Evolutionary conservation across 768 basidiomycete genomes (phyloP).

Genomic region (Rhizopogon sp.): DNA sequence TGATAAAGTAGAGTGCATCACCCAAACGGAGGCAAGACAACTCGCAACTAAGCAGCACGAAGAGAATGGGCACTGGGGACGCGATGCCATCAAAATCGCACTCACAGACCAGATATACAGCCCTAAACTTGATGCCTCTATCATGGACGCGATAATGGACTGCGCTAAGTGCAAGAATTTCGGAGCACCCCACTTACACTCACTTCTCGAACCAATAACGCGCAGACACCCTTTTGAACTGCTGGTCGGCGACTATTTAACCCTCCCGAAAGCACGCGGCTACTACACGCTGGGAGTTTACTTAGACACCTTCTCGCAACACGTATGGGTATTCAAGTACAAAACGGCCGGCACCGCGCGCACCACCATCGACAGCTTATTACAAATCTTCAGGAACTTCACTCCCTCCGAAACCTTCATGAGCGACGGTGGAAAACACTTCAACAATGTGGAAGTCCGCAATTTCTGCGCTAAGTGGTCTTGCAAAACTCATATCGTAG

Average conservation of each 20-base stretch:
- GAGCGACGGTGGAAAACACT: slow-evolving; percentile 33
- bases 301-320: slow-evolving; percentile 15
- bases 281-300: slow-evolving; percentile 10
- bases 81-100: slow-evolving; percentile 26
- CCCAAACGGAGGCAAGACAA: slow-evolving; percentile 4
- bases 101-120: slow-evolving; percentile 22
- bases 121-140: slow-evolving; percentile 20
- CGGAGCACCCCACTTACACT: slow-evolving; percentile 10
- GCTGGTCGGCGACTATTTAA: slow-evolving; percentile 17
- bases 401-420: slow-evolving; percentile 27
- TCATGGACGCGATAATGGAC: slow-evolving; percentile 9
- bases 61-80: slow-evolving; percentile 25
- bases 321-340: slow-evolving; percentile 23
- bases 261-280: slow-evolving; percentile 15
- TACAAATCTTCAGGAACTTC: slow-evolving; percentile 19
- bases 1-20: not conserved
- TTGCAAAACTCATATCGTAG: slow-evolving; percentile 11
- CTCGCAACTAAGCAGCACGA: not conserved
- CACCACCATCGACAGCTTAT: slow-evolving; percentile 16
- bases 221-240: slow-evolving; percentile 17
- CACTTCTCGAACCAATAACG: slow-evolving; percentile 17
- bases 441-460: slow-evolving; percentile 28
- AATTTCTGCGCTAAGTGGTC: slow-evolving; percentile 20
- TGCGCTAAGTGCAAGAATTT: slow-evolving; percentile 11
- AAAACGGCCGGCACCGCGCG: slow-evolving; percentile 23